These are phyloP conservation scores for Talaromyces sp. DNA, from an alignment of 2,329 filamentous ascomycete species.

Conservation along the genomic window DNA sequence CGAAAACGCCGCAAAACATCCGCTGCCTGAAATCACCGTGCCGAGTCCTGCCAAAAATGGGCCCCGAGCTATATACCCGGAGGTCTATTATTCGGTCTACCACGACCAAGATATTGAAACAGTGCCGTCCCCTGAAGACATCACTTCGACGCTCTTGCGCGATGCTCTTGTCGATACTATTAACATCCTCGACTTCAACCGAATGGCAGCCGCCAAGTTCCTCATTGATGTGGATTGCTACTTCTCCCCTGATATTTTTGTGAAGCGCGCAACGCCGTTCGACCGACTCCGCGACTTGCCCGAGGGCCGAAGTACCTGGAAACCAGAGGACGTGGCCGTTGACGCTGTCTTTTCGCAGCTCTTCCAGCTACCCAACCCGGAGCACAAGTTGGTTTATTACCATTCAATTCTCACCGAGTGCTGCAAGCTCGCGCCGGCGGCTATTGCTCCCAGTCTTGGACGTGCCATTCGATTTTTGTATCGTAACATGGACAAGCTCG, in stretches of 20 bases:
- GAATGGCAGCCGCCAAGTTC: constrained; percentile 77
- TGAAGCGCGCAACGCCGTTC: constrained; percentile 87
- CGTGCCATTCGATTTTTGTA: constrained; percentile 90
- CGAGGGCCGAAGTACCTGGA: constrained; percentile 74
- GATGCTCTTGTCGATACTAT: constrained; percentile 88
- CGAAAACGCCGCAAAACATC: constrained; percentile 61
- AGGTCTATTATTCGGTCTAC: constrained; percentile 92
- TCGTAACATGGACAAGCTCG: constrained; percentile 72
- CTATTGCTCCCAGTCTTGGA: constrained; percentile 90
- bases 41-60: constrained; percentile 72
- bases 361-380: constrained; percentile 75
- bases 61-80: constrained; percentile 73
- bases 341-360: constrained; percentile 96
- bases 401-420: constrained; percentile 91
- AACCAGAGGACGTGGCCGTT: constrained; percentile 94
- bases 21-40: constrained; percentile 68
- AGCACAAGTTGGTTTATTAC: constrained; percentile 95
- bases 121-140: constrained; percentile 68
- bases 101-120: constrained; percentile 80
- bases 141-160: constrained; percentile 76
- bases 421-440: constrained; percentile 91
- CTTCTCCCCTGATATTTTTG: constrained; percentile 82
- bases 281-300: constrained; percentile 69
- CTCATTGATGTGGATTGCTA: constrained; percentile 94
- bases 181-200: constrained; percentile 89